Evolutionary conservation across 2,329 filamentous ascomycete genomes (phyloP), one percentile per base, ranked within the genome.

Genomic region (Aspergillus melleus): DNA sequence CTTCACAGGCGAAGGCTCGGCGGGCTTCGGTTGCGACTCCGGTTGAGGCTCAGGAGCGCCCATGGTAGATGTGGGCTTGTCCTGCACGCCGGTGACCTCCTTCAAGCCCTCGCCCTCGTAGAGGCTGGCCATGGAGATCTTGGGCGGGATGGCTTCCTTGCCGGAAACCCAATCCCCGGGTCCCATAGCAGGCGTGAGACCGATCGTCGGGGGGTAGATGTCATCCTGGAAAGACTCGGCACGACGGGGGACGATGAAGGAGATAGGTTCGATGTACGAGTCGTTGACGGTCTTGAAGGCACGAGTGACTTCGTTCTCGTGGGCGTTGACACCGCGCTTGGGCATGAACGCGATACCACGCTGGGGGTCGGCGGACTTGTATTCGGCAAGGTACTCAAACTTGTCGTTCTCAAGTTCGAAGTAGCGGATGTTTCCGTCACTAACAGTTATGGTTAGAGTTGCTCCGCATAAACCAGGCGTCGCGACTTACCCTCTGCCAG

Each of bases 361-460:
- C 80, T 99, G 95, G 32, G 95, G 94, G 66, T 99, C 95, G 44
- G 84, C 82, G n/a, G 95, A 98, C 80, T 97, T 96, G 84, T 98
- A 95, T 76, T 98, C 94, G 64, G 92, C 96, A 57, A 99, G 82
- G 78, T 91, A 96, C 79, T 99, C 94, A 74, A 99, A 97, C 79
- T 97, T 97, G 83, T 98, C 94, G 79, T 98, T 96, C 74, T 96
- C 91, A 73, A 96, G 96, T 79, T 99, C 95, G 76, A 91, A 99
- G 84, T 99, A 99, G 65, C 95, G 93, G 73, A 99, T 99, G 79
- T 99, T 99, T 72, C 95, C 95, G 74, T 99, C 95, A 77, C 91
- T 95, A 63, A 8, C 29, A 49, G 52, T 19, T 24, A 58, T 8
- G 6, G 26, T 70, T 49, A 72, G 64, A 32, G 20, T 24, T 50